Conservation (phyloP, 768 basidiomycete species). For the Russula compacta region DNA sequence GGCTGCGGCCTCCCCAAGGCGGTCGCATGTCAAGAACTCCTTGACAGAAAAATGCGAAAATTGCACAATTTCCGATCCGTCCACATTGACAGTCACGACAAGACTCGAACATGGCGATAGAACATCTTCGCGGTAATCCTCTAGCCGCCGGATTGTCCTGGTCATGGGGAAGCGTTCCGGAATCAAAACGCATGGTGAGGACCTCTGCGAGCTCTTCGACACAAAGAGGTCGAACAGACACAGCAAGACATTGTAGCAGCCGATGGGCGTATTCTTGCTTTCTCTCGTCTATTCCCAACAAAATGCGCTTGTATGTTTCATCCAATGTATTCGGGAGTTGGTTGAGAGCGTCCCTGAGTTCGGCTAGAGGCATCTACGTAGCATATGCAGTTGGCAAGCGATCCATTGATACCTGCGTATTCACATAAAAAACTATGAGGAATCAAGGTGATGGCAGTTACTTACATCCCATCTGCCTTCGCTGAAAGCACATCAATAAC, state of each 20-base stretch:
- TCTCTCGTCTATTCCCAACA: neutral
- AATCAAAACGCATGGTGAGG: neutral
- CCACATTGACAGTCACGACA: neutral
- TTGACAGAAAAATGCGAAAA: constrained; percentile 6
- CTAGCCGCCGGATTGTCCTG: neutral
- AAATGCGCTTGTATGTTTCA: neutral
- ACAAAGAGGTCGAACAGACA: neutral
- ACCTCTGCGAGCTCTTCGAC: constrained; percentile 6
- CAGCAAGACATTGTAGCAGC: constrained; percentile 1
- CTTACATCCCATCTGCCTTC: constrained; percentile 2
- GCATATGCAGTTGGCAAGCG: neutral
- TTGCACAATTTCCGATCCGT: neutral
- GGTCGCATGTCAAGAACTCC: constrained; percentile 1
- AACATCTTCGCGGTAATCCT: neutral
- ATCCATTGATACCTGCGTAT: constrained; percentile 1
- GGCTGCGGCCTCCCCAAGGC: neutral
- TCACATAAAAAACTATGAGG: neutral
- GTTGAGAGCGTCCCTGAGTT: neutral
- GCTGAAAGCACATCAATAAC: neutral
- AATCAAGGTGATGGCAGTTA: neutral
- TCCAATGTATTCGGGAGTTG: neutral
- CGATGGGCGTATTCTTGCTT: neutral
- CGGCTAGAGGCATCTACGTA: neutral
- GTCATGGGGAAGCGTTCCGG: neutral
- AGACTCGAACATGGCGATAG: neutral